Base-by-base conservation (phyloP, 768 basidiomycete genomes). In the Xanthoconium stramineum region DNA sequence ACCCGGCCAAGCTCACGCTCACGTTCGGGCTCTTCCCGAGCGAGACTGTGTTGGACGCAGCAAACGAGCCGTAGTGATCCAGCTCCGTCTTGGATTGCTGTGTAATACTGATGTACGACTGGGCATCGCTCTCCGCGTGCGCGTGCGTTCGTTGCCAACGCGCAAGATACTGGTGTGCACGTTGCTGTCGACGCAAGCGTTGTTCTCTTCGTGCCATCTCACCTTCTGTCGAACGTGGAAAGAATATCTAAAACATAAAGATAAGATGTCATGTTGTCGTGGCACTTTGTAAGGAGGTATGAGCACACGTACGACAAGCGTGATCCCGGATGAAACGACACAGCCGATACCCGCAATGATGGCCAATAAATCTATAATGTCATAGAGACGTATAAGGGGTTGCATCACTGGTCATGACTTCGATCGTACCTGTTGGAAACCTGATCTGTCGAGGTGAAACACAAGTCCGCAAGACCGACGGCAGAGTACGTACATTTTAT, bases 161-260 rank as follows among this genome's bases (percentile, higher is more conserved):
- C 17, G 24, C 47, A 1, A 33, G 35, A 8, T 32, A 51, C 39
- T 76, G 76, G 13, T 53, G 48, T 14, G 54, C 12, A 1, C 53
- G 53, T 19, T 55, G 37, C 24, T 28, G 53, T n/a, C 52, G 57
- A 10, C 42, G 53, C 13, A 50, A 24, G 19, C 73, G 78, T 13
- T 78, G 78, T 47, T 86, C 83, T 28, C 72, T 76, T 5, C 74
- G 71, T 4, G 79, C 75, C 24, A 87, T 84, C 69, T 89, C 88
- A 19, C 78, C 74, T 69, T 87, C 80, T 43, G 86, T 78, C 6
- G 86, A 88, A 39, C 90, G 86, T 50, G 90, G 90, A 75, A 91
- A 92, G 78, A 92, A 92, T 36, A 91, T 88, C 88, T 90, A 12
- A 32, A 7, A 12, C 19, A 28, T 36, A 43, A n/a, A 35, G 29